Percentiles rank a stretch among this genome's conserved stretches.
These are phyloP conservation scores for Mycosphaerella sp. DNA, from an alignment of 2,329 filamentous ascomycete genomes.

Conservation along the genomic window DNA sequence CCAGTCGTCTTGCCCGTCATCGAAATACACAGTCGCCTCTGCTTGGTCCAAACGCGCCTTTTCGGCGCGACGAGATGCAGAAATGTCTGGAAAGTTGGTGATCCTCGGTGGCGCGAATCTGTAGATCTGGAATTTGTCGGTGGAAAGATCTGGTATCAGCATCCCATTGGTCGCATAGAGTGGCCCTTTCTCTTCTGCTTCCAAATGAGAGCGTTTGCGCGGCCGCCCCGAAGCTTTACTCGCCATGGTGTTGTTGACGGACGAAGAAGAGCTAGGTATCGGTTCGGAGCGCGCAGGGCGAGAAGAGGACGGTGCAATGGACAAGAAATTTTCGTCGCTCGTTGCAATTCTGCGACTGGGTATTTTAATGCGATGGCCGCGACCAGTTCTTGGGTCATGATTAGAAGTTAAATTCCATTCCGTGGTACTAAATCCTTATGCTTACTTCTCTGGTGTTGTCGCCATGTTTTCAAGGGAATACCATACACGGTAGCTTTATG, in stretches of 20 bases:
- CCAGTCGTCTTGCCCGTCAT: constrained; percentile 23
- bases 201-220: not conserved
- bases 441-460: no score
- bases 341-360: no score
- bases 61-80: constrained; percentile 3
- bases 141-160: constrained; percentile 1
- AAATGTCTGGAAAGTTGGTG: constrained; percentile 5
- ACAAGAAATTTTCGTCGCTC: no score
- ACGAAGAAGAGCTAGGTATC: no score
- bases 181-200: not conserved
- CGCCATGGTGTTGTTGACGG: not conserved
- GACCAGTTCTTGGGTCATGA: no score
- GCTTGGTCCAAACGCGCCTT: constrained; percentile 12
- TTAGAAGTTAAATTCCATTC: no score
- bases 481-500: no score
- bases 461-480: no score
- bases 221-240: not conserved
- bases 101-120: constrained; percentile 10
- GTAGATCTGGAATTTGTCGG: constrained; percentile 15
- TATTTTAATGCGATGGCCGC: no score
- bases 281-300: no score
- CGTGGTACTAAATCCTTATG: no score
- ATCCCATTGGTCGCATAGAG: constrained; percentile 1
- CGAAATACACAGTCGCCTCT: constrained; percentile 1
- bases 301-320: no score